Evolutionary conservation across 495 filamentous ascomycete genomes (phyloP).

Genomic region (Neurospora sp.): DNA sequence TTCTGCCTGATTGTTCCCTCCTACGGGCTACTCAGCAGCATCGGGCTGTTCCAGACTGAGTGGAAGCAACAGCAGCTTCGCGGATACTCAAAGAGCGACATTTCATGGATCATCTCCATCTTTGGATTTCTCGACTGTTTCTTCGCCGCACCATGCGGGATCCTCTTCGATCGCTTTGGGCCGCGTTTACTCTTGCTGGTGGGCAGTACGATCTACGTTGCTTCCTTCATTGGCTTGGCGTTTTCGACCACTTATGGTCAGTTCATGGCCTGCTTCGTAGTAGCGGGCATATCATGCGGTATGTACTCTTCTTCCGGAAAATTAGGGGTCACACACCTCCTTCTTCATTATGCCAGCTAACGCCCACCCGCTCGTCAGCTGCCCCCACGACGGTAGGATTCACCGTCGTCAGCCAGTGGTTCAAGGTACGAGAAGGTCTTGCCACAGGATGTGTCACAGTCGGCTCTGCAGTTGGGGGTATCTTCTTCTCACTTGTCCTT

Average conservation of each 20-base stretch:
- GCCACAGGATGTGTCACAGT: constrained; percentile 19
- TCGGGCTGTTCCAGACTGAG: constrained; percentile 20
- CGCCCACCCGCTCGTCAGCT: constrained; percentile 2
- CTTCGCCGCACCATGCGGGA: constrained; percentile 10
- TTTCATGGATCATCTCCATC: constrained; percentile 23
- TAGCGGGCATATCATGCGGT: constrained; percentile 18
- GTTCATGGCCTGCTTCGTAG: constrained; percentile 17
- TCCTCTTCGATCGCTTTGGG: constrained; percentile 16
- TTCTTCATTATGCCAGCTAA: background rate
- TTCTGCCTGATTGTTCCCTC: constrained; percentile 16
- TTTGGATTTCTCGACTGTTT: constrained; percentile 21
- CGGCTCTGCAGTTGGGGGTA: constrained; percentile 20
- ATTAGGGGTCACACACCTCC: background rate
- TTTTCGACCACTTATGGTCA: constrained; percentile 14
- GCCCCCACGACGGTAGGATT: constrained; percentile 18
- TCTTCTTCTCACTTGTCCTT: constrained; percentile 22
- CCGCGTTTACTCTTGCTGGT: constrained; percentile 7
- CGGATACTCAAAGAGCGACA: constrained; percentile 4
- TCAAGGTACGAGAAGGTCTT: constrained; percentile 6
- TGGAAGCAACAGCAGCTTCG: constrained; percentile 16
- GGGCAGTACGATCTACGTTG: constrained; percentile 9
- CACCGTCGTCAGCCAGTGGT: constrained; percentile 20
- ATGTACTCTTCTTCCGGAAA: background rate
- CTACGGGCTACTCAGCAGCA: constrained; percentile 20
- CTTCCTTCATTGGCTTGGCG: constrained; percentile 16